Evolutionary conservation across 2,329 filamentous ascomycete genomes (phyloP).

Genomic region (Colletotrichum endophyticum): DNA sequence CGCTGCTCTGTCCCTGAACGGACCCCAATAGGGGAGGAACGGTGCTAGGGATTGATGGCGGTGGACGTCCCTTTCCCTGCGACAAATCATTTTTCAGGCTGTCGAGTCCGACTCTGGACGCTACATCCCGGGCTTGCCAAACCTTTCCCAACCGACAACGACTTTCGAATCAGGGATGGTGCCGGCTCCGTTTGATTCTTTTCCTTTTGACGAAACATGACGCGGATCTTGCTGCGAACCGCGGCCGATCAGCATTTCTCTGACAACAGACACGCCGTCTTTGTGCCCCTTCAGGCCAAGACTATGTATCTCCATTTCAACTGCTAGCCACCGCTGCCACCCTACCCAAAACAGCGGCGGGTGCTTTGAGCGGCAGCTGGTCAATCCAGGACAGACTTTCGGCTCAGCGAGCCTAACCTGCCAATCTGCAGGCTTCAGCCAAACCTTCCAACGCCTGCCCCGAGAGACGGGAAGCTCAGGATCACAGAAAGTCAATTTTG

Average conservation of each 20-base stretch:
- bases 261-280: background rate
- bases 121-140: background rate
- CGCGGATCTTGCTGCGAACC: slow-evolving; percentile 10
- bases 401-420: background rate
- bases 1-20: background rate
- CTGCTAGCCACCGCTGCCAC: background rate
- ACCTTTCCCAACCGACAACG: background rate
- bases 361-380: slow-evolving; percentile 6
- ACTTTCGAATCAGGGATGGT: slow-evolving; percentile 1
- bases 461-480: background rate
- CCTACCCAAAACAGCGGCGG: background rate
- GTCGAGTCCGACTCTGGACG: background rate
- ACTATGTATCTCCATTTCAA: background rate
- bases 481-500: background rate
- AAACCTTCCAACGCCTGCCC: background rate
- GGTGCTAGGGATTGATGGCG: background rate
- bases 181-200: slow-evolving; percentile 3
- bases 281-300: background rate
- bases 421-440: background rate
- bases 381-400: background rate
- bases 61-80: background rate
- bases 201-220: slow-evolving; percentile 3
- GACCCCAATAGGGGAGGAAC: background rate
- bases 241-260: slow-evolving; percentile 15
- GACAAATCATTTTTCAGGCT: background rate